Base-by-base conservation (phyloP, 208 protist species). In the Acanthamoeba healyi region DNA sequence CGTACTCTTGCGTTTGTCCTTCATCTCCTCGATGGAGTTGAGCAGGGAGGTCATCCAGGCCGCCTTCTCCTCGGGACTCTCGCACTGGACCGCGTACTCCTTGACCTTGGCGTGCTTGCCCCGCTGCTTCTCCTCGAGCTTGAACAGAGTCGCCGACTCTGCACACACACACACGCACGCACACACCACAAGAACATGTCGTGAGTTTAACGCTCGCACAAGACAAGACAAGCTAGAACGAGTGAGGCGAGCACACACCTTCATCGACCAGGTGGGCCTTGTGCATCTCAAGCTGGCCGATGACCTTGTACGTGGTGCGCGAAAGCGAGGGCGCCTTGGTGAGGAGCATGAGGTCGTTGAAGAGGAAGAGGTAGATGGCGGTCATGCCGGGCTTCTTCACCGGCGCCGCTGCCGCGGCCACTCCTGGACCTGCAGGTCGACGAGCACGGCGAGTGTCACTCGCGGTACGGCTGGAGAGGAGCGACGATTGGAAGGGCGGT, bases 271-370 rank as follows among this genome's bases (percentile, higher is more conserved):
- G 81, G 6, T 89, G n/a, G 38, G 87, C 87, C 46, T 74, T 92
- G 40, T 92, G 87, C 87, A 92, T 77, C 29, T 67, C 58, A 5
- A 92, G 63, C 46, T 92, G 87, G 7, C 87, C 87, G 14, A 92
- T 38, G 26, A 92, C 87, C 40, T 92, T 92, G 87, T 92, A 92
- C 38, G 61, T 74, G 38, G 51, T 15, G 24, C 61, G 54, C 36
- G 61, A 92, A 14, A 74, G 34, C 6, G 51, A 46, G 34, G 87
- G 61, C 24, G 87, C 36, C 87, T 92, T 92, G 36, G 87, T 74
- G 29, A 92, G 36, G 36, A 92, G 40, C 32, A 92, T 26, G 51
- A 92, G 40, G n/a, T 92, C 87, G 87, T 92, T 92, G 58, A 92
- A 92, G 17, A 92, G 63, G 46, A 92, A 92, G n/a, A 92, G 32